These are phyloP conservation scores for Cytospora piceicola DNA, from an alignment of 2,329 filamentous ascomycete species.

Conservation along the genomic window DNA sequence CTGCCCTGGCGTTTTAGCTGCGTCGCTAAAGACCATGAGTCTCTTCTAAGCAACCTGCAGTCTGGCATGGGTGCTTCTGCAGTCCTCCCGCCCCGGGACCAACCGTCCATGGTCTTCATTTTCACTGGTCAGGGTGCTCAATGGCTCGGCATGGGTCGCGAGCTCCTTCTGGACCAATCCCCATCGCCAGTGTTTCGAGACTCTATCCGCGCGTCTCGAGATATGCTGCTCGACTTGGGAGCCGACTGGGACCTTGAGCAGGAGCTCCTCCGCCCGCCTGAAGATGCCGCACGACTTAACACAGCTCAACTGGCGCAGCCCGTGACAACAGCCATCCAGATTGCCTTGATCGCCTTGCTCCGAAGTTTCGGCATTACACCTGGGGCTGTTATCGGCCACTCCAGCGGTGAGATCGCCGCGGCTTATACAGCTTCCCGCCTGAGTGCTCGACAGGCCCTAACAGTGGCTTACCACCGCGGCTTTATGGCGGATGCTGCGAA, in stretches of 20 bases:
- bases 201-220: not conserved
- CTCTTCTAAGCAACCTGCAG: not conserved
- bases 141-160: conserved; percentile 7
- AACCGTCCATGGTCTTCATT: not conserved
- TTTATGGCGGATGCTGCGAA: conserved; percentile 10
- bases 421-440: conserved; percentile 41
- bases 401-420: conserved; percentile 47
- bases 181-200: conserved; percentile 1
- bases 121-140: conserved; percentile 23
- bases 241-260: conserved; percentile 3
- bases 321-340: conserved; percentile 52
- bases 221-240: not conserved
- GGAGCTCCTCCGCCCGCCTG: conserved; percentile 15
- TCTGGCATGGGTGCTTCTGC: not conserved
- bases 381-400: conserved; percentile 44
- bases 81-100: not conserved
- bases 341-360: conserved; percentile 46
- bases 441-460: not conserved
- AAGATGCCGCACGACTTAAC: not conserved
- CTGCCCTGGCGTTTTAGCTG: conserved; percentile 30
- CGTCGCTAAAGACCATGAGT: conserved; percentile 10
- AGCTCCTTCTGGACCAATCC: not conserved
- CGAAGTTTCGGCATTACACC: conserved; percentile 38
- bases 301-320: conserved; percentile 44
- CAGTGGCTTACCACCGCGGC: conserved; percentile 7